phyloP scores from a whole-genome alignment of 2,329 filamentous ascomycete species.

The Alternaria novae-zelandiae region DNA sequence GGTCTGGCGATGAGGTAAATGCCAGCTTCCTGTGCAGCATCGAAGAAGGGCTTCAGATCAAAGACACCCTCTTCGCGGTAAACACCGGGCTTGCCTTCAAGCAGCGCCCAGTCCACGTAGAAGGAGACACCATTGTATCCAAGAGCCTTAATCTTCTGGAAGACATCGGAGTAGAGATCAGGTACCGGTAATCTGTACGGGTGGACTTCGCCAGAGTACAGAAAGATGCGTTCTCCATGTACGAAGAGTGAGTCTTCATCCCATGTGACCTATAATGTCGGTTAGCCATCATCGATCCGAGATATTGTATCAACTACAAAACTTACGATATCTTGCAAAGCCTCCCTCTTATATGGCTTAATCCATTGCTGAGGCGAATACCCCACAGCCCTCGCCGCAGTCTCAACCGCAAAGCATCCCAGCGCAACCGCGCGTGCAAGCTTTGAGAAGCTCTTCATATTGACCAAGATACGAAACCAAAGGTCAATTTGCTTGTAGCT shows the following conservation, averaged over 20 bases:
- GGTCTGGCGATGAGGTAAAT: conserved; percentile 76
- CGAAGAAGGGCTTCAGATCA: conserved; percentile 75
- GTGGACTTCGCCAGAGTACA: conserved; percentile 78
- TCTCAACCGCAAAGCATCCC: conserved; percentile 52
- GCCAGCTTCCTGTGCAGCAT: conserved; percentile 73
- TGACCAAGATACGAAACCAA: conserved; percentile 8
- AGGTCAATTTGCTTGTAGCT: neutral
- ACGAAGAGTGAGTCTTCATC: conserved; percentile 75
- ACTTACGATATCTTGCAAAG: conserved; percentile 63
- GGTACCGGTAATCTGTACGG: conserved; percentile 70
- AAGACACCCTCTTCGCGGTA: conserved; percentile 76
- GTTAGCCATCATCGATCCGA: neutral
- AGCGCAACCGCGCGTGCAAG: conserved; percentile 35
- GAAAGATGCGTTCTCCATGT: conserved; percentile 70
- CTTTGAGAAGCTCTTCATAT: conserved; percentile 27
- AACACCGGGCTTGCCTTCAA: conserved; percentile 74
- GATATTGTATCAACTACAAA: neutral
- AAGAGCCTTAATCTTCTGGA: conserved; percentile 82
- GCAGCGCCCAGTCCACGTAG: conserved; percentile 78
- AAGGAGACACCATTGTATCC: conserved; percentile 83
- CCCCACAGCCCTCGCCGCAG: conserved; percentile 56
- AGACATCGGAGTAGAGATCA: conserved; percentile 71
- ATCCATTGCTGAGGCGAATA: conserved; percentile 59
- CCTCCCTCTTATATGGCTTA: conserved; percentile 56
- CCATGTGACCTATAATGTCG: conserved; percentile 64